A percentile compares a stretch with the other conserved stretches of the same genome.
These are phyloP conservation scores for Austroboletus novae-zelandiae DNA, from an alignment of 1,284 basidiomycete genomes.

Conservation along the genomic window DNA sequence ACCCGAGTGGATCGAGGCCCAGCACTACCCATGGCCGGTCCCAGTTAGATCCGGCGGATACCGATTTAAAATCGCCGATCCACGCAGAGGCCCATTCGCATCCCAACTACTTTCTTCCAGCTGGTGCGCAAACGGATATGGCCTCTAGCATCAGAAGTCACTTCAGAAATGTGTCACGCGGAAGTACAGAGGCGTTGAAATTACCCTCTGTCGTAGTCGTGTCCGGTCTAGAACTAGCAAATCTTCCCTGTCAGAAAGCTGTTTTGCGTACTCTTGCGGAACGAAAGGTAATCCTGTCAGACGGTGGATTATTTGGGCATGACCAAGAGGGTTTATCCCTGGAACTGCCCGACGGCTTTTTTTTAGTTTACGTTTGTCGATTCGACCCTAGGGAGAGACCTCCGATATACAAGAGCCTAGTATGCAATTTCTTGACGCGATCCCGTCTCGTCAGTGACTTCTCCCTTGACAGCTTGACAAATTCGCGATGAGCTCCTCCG, in stretches of 20 bases:
- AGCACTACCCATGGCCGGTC: slow-evolving; percentile 9
- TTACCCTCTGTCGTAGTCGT: slow-evolving; percentile 66
- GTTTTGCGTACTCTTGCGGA: slow-evolving; percentile 55
- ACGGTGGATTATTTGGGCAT: slow-evolving; percentile 27
- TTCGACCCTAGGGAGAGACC: slow-evolving; percentile 62
- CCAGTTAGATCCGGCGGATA: slow-evolving; percentile 17
- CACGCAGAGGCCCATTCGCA: slow-evolving; percentile 5
- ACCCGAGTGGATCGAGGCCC: slow-evolving; percentile 20
- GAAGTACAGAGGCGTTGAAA: slow-evolving; percentile 18
- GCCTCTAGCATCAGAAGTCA: slow-evolving; percentile 23
- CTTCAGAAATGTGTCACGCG: slow-evolving; percentile 13
- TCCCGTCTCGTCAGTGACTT: background rate
- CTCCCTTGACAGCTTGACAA: slow-evolving; percentile 57
- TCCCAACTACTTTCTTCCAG: slow-evolving; percentile 8
- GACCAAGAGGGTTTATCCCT: slow-evolving; percentile 39
- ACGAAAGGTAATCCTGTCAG: slow-evolving; percentile 49
- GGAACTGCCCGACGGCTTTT: slow-evolving; percentile 67
- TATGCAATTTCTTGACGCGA: slow-evolving; percentile 34
- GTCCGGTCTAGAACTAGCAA: slow-evolving; percentile 64
- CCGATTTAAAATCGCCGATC: slow-evolving; percentile 1
- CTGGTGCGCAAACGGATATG: slow-evolving; percentile 15
- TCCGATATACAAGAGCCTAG: slow-evolving; percentile 58
- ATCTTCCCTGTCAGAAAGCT: slow-evolving; percentile 54
- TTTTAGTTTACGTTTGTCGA: slow-evolving; percentile 70
- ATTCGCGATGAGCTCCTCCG: slow-evolving; percentile 70